phyloP scores from a whole-genome alignment of 2,329 filamentous ascomycete species.

The Pseudonectria buxi region DNA sequence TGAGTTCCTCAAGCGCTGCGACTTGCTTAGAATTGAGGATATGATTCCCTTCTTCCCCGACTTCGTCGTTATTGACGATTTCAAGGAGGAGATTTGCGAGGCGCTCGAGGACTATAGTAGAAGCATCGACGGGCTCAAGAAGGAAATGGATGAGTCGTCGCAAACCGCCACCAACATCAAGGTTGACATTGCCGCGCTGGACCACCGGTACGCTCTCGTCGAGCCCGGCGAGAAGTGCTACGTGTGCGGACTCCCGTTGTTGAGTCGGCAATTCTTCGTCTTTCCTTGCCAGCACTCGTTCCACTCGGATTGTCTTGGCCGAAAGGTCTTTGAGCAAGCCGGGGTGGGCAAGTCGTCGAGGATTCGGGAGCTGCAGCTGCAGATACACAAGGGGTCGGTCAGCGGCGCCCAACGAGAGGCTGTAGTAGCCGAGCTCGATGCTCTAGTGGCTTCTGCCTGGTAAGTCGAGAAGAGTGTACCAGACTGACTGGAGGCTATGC shows the following conservation, averaged over 20 bases:
- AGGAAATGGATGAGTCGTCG: slow-evolving; percentile 93
- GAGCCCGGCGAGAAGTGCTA: slow-evolving; percentile 94
- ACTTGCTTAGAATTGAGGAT: slow-evolving; percentile 90
- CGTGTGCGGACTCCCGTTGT: slow-evolving; percentile 74
- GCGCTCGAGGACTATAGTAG: slow-evolving; percentile 90
- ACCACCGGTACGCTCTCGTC: slow-evolving; percentile 89
- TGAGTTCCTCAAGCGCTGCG: slow-evolving; percentile 85
- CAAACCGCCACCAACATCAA: slow-evolving; percentile 88
- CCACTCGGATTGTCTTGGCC: slow-evolving; percentile 88
- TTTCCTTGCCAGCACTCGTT: slow-evolving; percentile 98
- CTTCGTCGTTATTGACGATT: slow-evolving; percentile 97
- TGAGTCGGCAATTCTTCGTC: slow-evolving; percentile 93
- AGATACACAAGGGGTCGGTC: slow-evolving; percentile 71
- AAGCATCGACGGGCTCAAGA: slow-evolving; percentile 79
- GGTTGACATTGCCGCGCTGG: slow-evolving; percentile 76
- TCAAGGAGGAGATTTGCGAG: slow-evolving; percentile 95
- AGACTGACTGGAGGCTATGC: slow-evolving; percentile 1
- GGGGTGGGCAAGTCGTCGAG: slow-evolving; percentile 68
- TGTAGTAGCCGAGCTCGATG: slow-evolving; percentile 82
- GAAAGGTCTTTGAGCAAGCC: slow-evolving; percentile 74
- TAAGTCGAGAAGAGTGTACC: slow-evolving; percentile 39
- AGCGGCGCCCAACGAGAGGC: slow-evolving; percentile 68
- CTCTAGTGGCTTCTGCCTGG: slow-evolving; percentile 85
- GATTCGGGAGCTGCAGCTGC: slow-evolving; percentile 78
- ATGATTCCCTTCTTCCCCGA: slow-evolving; percentile 98